phyloP scores from a whole-genome alignment of 768 basidiomycete genomes.

The Phallus indusiatus region DNA sequence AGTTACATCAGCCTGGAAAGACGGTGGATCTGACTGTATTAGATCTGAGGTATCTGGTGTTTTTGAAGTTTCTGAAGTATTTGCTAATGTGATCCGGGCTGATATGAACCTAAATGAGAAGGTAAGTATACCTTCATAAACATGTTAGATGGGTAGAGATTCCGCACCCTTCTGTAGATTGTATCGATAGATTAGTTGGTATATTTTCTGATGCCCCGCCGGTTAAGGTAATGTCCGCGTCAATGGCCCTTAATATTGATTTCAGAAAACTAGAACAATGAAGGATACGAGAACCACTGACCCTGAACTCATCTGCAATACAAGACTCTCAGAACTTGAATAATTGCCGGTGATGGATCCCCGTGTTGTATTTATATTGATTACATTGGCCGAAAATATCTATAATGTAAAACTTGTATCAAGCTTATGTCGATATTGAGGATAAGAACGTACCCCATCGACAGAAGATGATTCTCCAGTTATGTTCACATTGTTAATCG shows the following conservation, averaged over 20 bases:
- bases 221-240: conserved; percentile 4
- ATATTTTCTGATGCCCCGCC: not conserved
- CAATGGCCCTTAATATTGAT: not conserved
- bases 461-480: conserved; percentile 1
- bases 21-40: not conserved
- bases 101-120: not conserved
- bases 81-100: conserved; percentile 1
- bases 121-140: not conserved
- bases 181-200: conserved; percentile 4
- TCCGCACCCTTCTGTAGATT: conserved; percentile 1
- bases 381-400: not conserved
- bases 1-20: not conserved
- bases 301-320: conserved; percentile 7
- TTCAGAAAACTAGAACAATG: not conserved
- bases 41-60: not conserved
- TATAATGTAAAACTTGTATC: not conserved
- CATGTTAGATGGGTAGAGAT: not conserved
- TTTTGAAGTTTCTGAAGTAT: not conserved
- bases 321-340: not conserved
- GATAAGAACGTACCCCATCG: not conserved
- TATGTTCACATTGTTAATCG: conserved; percentile 4
- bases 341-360: conserved; percentile 5
- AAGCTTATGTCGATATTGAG: not conserved
- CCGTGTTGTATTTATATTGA: conserved; percentile 5
- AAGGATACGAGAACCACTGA: not conserved